Percentiles rank a stretch among this genome's conserved stretches.
These are phyloP conservation scores for Globisporangium parvum DNA, from an alignment of 352 stramenopile species.

Conservation along the genomic window DNA sequence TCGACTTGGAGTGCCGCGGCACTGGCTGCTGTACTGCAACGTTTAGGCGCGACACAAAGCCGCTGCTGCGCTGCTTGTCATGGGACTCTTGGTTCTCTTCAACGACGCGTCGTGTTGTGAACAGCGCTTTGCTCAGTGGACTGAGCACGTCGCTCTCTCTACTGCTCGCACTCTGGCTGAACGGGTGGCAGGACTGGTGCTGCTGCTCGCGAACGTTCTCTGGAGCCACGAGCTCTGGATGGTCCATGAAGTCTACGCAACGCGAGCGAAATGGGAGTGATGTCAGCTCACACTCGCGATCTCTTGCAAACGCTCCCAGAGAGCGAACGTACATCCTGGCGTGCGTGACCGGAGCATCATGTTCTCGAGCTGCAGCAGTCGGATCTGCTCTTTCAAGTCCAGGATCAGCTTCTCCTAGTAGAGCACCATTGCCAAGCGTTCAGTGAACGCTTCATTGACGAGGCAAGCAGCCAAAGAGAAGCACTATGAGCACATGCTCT, in stretches of 20 bases:
- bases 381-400: constrained; percentile 63
- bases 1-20: constrained; percentile 14
- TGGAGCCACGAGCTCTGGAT: constrained; percentile 16
- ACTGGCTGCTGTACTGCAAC: background rate
- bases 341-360: constrained; percentile 58
- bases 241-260: constrained; percentile 39
- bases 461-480: background rate
- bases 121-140: constrained; percentile 15
- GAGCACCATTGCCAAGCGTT: background rate
- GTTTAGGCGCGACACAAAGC: background rate
- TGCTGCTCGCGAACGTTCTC: constrained; percentile 1
- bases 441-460: too few species aligned
- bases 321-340: constrained; percentile 44
- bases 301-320: too few species aligned
- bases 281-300: background rate
- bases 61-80: constrained; percentile 1
- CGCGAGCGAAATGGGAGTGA: background rate
- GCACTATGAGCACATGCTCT: background rate
- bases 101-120: constrained; percentile 10
- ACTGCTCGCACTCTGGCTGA: background rate
- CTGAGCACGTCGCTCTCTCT: constrained; percentile 2
- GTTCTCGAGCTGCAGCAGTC: constrained; percentile 62
- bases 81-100: constrained; percentile 12
- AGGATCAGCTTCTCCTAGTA: constrained; percentile 61
- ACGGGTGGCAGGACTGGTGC: background rate